Evolutionary conservation across 148 eudicot genomes (phyloP).

Genomic region (Camellia granthamiana): DNA sequence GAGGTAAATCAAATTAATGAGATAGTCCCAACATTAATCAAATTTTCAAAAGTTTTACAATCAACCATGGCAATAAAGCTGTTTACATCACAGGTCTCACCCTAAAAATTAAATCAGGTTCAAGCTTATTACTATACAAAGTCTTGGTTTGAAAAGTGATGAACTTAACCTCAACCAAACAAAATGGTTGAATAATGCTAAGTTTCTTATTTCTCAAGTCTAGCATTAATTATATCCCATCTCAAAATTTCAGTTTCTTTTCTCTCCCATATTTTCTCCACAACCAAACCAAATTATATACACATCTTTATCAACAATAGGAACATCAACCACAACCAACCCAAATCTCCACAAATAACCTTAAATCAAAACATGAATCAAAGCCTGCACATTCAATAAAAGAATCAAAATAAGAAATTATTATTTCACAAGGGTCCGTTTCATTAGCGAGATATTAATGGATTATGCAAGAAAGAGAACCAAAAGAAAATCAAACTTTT

Average conservation of each 20-base stretch:
- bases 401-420: background rate
- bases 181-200: background rate
- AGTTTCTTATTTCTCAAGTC: conserved; percentile 1
- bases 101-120: background rate
- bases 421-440: background rate
- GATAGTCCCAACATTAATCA: background rate
- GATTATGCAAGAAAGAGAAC: too few species aligned
- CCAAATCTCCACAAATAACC: background rate
- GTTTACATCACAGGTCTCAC: background rate
- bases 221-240: background rate
- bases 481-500: too few species aligned
- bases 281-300: background rate
- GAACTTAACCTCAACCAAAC: background rate
- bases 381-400: background rate
- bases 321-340: background rate
- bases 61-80: background rate
- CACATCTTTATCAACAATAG: background rate
- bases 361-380: background rate
- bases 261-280: background rate
- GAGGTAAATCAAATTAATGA: too few species aligned
- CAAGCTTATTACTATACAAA: background rate
- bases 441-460: too few species aligned
- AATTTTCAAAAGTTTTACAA: background rate
- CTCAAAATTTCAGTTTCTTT: background rate
- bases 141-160: background rate